A percentile compares a stretch with the other conserved stretches of the same genome.
phyloP scores from a whole-genome alignment of 2,329 filamentous ascomycete species.

The Hymenoscyphus linearis region DNA sequence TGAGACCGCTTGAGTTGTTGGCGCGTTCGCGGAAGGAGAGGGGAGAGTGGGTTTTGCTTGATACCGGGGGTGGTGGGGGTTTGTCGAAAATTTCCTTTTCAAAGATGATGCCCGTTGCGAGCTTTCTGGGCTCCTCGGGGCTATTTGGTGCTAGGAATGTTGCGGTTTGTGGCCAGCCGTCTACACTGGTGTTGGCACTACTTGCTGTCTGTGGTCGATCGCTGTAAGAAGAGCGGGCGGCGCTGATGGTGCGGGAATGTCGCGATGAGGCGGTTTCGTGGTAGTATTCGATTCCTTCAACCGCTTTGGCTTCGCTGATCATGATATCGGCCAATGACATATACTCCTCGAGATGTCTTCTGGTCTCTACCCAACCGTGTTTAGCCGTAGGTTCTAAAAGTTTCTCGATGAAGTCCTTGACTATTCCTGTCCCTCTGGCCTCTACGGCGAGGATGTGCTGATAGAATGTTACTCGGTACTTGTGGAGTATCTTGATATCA shows the following conservation, averaged over 20 bases:
- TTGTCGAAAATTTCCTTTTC: background rate
- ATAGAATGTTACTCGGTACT: constrained; percentile 24
- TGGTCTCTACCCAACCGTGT: constrained; percentile 19
- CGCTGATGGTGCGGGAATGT: constrained; percentile 3
- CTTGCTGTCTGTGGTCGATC: constrained; percentile 7
- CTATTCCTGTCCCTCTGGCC: constrained; percentile 8
- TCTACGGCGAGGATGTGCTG: constrained; percentile 19
- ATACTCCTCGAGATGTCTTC: constrained; percentile 18
- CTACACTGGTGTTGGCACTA: constrained; percentile 11
- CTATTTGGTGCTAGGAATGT: constrained; percentile 1
- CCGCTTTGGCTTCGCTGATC: constrained; percentile 21
- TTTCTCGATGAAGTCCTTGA: constrained; percentile 17
- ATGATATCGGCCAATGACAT: constrained; percentile 21
- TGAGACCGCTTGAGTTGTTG: background rate
- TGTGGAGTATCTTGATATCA: constrained; percentile 14
- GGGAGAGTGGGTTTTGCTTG: background rate
- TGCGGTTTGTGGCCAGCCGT: background rate
- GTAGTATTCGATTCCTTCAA: constrained; percentile 16
- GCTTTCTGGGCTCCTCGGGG: background rate
- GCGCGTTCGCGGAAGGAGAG: background rate
- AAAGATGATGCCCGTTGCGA: background rate
- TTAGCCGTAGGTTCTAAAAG: constrained; percentile 14
- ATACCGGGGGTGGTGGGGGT: background rate
- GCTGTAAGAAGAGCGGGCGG: background rate
- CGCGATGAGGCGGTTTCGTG: background rate